phyloP scores from a whole-genome alignment of 2,329 filamentous ascomycete species.

The Venturia asperata region DNA sequence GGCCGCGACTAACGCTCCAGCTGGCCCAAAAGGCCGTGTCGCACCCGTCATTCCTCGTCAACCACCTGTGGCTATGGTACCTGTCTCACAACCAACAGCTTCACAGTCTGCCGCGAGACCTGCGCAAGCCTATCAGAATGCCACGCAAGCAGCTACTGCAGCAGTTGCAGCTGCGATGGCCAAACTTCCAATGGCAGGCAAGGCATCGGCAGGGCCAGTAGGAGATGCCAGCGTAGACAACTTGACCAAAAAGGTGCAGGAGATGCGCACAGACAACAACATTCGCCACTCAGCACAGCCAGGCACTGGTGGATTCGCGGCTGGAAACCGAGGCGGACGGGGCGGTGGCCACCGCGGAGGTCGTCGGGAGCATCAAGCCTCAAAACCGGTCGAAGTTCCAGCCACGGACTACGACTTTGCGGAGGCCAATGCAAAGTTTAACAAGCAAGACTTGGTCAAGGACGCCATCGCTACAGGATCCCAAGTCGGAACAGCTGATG shows the following conservation, averaged over 20 bases:
- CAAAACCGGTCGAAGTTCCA: slow-evolving; percentile 77
- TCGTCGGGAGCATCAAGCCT: slow-evolving; percentile 37
- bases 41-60: slow-evolving; percentile 58
- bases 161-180: slow-evolving; percentile 78
- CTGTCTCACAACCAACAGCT: slow-evolving; percentile 33
- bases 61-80: slow-evolving; percentile 27
- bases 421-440: slow-evolving; percentile 78
- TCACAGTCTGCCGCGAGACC: slow-evolving; percentile 25
- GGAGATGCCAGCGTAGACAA: slow-evolving; percentile 52
- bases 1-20: slow-evolving; percentile 32
- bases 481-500: slow-evolving; percentile 50
- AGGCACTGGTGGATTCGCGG: slow-evolving; percentile 34
- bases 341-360: slow-evolving; percentile 42
- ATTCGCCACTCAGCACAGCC: slow-evolving; percentile 45
- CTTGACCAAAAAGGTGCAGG: slow-evolving; percentile 65
- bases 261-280: slow-evolving; percentile 61
- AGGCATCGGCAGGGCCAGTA: slow-evolving; percentile 21
- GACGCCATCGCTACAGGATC: slow-evolving; percentile 77
- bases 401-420: slow-evolving; percentile 90
- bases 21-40: slow-evolving; percentile 46
- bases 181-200: slow-evolving; percentile 47
- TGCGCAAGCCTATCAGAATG: slow-evolving; percentile 48
- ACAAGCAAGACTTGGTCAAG: slow-evolving; percentile 79
- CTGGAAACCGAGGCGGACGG: slow-evolving; percentile 35
- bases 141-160: slow-evolving; percentile 66